phyloP scores from a whole-genome alignment of 78 protist genomes.

The Creolimax fragrantissima region DNA sequence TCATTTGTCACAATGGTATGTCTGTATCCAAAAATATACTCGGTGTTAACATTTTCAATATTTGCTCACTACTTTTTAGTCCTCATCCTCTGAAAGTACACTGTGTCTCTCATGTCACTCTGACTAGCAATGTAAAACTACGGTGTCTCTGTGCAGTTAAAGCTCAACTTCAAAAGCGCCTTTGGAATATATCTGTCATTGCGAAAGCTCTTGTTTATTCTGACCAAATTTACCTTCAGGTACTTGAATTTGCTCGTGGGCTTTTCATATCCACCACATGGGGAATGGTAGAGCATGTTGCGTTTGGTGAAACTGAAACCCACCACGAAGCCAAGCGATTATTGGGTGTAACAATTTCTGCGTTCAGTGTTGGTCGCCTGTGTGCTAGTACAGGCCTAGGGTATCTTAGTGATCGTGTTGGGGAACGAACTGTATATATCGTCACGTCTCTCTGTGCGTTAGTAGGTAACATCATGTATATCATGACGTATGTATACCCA shows the following conservation, averaged over 20 bases:
- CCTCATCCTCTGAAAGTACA: too few relatives aligned
- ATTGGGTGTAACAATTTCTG: neutral
- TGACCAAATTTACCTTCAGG: too few relatives aligned
- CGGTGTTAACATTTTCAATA: too few relatives aligned
- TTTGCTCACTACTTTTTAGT: too few relatives aligned
- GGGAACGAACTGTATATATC: neutral
- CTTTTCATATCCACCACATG: neutral
- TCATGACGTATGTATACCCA: neutral
- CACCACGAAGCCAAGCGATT: neutral
- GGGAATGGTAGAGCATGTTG: slow-evolving; percentile 8
- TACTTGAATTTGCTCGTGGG: neutral
- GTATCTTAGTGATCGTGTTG: neutral
- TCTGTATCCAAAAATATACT: neutral
- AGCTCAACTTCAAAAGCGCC: too few relatives aligned
- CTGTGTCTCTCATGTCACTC: too few relatives aligned
- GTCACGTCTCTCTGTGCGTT: neutral
- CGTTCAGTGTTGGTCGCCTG: neutral
- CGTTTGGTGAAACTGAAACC: neutral
- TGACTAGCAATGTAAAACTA: too few relatives aligned
- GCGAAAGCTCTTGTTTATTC: too few relatives aligned
- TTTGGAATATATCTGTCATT: too few relatives aligned
- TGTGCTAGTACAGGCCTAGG: neutral
- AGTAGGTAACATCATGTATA: neutral
- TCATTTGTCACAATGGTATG: neutral
- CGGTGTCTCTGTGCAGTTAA: too few relatives aligned